These are phyloP conservation scores for Cymbomonas tetramitiformis DNA, from an alignment of 139 green algal species.

Conservation along the genomic window DNA sequence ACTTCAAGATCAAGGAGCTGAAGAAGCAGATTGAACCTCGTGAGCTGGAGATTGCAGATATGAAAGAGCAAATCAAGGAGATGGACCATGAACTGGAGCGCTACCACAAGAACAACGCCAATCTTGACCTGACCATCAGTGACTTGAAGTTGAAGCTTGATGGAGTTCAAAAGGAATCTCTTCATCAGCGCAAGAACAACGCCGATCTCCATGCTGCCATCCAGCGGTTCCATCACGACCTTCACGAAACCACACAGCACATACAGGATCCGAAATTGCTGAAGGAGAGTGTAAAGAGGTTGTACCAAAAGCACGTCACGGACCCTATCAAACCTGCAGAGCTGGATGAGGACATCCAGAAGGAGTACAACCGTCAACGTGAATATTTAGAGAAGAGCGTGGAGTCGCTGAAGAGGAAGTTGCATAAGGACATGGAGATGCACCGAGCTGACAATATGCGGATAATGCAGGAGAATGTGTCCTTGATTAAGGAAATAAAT, in stretches of 20 bases:
- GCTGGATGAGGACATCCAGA: conserved; percentile 44
- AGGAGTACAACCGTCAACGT: conserved; percentile 50
- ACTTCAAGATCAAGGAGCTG: conserved; percentile 88
- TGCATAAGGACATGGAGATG: conserved; percentile 52
- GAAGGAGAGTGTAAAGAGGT: conserved; percentile 59
- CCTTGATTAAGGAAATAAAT: conserved; percentile 77
- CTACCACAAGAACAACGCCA: conserved; percentile 68
- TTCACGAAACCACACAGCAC: conserved; percentile 33
- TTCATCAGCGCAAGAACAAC: conserved; percentile 14
- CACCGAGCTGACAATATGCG: conserved; percentile 47
- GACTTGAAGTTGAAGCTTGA: conserved; percentile 52
- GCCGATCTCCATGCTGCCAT: conserved; percentile 24
- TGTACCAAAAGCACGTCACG: conserved; percentile 58
- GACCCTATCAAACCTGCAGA: conserved; percentile 10
- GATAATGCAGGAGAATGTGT: conserved; percentile 62
- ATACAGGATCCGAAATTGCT: conserved; percentile 59
- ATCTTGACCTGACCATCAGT: conserved; percentile 53
- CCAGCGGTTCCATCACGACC: conserved; percentile 27
- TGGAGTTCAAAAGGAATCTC: conserved; percentile 41
- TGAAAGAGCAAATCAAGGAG: conserved; percentile 61
- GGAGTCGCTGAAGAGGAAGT: conserved; percentile 56
- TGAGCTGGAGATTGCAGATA: conserved; percentile 60
- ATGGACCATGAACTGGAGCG: conserved; percentile 74
- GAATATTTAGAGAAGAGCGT: conserved; percentile 69
- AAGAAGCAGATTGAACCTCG: conserved; percentile 77